Evolutionary conservation across 116 monocot genomes (phyloP).

Genomic region (Papilionanthe hybrid): DNA sequence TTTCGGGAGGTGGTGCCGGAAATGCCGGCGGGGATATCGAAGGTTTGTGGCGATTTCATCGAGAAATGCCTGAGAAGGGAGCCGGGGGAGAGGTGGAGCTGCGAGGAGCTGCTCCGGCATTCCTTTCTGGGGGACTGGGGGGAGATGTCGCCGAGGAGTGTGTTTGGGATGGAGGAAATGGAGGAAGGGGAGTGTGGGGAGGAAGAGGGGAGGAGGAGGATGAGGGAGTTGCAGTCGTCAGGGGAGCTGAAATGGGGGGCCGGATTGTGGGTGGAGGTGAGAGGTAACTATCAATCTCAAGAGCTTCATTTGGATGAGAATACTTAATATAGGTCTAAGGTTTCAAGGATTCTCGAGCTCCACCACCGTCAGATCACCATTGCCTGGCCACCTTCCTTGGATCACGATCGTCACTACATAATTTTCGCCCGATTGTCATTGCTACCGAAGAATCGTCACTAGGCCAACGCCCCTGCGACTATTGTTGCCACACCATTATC

Average conservation of each 20-base stretch:
- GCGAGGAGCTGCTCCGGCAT: slow-evolving; percentile 36
- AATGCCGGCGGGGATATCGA: slow-evolving; percentile 24
- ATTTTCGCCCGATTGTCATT: too few relatives aligned
- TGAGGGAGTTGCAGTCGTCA: slow-evolving; percentile 17
- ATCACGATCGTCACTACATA: too few relatives aligned
- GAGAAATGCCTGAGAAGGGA: slow-evolving; percentile 40
- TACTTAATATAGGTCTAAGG: too few relatives aligned
- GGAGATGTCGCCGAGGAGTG: slow-evolving; percentile 34
- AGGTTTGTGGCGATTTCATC: slow-evolving; percentile 28
- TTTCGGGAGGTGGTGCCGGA: slow-evolving; percentile 27
- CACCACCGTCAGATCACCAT: too few relatives aligned
- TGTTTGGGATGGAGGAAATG: slow-evolving; percentile 27
- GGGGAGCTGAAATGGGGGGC: slow-evolving; percentile 5
- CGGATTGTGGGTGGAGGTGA: slow-evolving; percentile 35
- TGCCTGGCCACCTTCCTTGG: too few relatives aligned
- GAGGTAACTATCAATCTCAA: too few relatives aligned
- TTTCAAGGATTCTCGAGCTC: too few relatives aligned
- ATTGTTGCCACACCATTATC: too few relatives aligned
- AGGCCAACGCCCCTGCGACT: too few relatives aligned
- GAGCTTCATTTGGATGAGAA: too few relatives aligned
- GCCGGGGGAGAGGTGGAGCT: slow-evolving; percentile 32
- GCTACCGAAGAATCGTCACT: too few relatives aligned
- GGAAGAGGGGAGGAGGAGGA: slow-evolving; percentile 18
- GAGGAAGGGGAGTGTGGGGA: not conserved
- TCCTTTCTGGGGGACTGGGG: slow-evolving; percentile 13